Evolutionary conservation across 345 rosid genomes (phyloP).

Genomic region (Populus alba): DNA sequence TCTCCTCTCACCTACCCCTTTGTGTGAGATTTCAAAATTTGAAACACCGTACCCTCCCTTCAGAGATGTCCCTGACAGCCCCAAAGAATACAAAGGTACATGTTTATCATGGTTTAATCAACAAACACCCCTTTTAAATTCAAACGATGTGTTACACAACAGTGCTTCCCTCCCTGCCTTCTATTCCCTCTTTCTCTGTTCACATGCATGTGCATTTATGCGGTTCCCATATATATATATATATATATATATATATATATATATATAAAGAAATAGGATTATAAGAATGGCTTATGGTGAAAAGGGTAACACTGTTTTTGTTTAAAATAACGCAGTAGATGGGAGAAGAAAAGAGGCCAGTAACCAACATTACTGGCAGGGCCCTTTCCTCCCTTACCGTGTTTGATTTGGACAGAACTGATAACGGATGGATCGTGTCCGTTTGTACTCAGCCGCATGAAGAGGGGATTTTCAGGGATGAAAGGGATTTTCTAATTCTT

Average conservation of each 20-base stretch:
- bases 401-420: background rate
- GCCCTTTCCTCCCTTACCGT: background rate
- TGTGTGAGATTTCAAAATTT: slow-evolving; percentile 43
- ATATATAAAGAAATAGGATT: too few relatives aligned
- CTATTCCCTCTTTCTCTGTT: slow-evolving; percentile 1
- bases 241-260: too few relatives aligned
- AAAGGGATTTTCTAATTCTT: too few relatives aligned
- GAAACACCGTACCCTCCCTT: slow-evolving; percentile 26
- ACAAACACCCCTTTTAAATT: slow-evolving; percentile 30
- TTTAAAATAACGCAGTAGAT: background rate
- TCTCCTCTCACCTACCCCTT: slow-evolving; percentile 10
- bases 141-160: slow-evolving; percentile 5
- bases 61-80: background rate
- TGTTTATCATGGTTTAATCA: slow-evolving; percentile 23
- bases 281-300: background rate
- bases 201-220: background rate
- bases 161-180: slow-evolving; percentile 9
- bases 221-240: background rate
- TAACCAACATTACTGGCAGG: background rate
- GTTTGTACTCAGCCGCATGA: background rate
- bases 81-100: background rate
- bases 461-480: background rate
- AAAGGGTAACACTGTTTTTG: slow-evolving; percentile 4
- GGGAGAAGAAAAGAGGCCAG: background rate
- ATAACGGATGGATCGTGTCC: background rate